Conservation (phyloP, 208 protist species). For the Phytomonas serpens region DNA sequence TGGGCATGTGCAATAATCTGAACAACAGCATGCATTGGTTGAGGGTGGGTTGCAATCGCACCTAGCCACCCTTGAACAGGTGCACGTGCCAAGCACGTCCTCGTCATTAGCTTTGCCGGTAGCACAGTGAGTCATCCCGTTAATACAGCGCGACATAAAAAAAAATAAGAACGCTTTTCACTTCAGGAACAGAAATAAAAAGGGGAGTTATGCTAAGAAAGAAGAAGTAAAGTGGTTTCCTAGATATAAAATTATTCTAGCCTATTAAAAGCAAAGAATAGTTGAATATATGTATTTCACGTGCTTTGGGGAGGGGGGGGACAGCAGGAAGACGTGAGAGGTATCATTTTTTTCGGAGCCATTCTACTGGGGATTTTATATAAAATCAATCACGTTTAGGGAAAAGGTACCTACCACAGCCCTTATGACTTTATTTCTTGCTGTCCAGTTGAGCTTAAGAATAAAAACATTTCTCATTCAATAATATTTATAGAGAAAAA, state of each 20-base stretch:
- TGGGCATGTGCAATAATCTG: constrained; percentile 25
- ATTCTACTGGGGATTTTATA: background rate
- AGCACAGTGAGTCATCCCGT: background rate
- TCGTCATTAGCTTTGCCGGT: background rate
- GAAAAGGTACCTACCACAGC: background rate
- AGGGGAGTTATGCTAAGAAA: background rate
- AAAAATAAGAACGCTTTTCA: background rate
- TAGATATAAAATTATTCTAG: background rate
- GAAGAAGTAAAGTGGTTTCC: background rate
- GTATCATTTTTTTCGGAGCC: background rate
- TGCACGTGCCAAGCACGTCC: background rate
- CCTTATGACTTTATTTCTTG: background rate
- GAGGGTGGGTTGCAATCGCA: constrained; percentile 2
- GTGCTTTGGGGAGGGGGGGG: too few relatives aligned
- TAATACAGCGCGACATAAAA: background rate
- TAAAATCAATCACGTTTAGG: background rate
- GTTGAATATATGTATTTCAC: background rate
- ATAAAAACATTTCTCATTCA: background rate
- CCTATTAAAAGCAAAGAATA: background rate
- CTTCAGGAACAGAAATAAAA: background rate
- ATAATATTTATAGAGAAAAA: constrained; percentile 9
- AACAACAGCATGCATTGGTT: constrained; percentile 52
- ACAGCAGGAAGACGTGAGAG: background rate
- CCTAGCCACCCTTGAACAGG: constrained; percentile 3
- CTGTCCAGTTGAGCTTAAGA: background rate